phyloP scores from a whole-genome alignment of 176 grass and related monocot species.

The Lolium multiflorum region DNA sequence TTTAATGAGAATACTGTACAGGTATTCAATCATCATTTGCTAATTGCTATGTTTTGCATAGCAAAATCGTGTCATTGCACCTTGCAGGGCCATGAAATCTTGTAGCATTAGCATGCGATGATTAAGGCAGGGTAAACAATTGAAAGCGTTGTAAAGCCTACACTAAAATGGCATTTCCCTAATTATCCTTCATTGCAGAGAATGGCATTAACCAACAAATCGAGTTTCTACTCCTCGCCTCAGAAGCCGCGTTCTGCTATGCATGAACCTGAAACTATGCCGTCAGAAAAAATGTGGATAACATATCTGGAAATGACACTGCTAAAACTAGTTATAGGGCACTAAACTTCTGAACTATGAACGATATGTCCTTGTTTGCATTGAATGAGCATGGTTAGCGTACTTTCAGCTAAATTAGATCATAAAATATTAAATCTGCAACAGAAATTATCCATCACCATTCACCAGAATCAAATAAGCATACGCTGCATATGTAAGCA shows the following conservation, averaged over 20 bases:
- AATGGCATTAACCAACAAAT: not conserved
- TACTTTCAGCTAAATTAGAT: constrained; percentile 30
- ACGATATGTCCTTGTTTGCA: not conserved
- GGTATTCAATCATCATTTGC: constrained; percentile 16
- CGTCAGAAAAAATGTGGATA: not conserved
- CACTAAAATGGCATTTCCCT: not conserved
- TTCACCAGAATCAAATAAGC: constrained; percentile 25
- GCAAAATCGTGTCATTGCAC: not conserved
- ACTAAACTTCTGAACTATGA: not conserved
- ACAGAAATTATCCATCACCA: constrained; percentile 3
- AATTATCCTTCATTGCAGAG: constrained; percentile 24
- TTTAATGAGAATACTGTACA: constrained; percentile 9
- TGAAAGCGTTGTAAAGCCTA: not conserved
- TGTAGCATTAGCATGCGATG: constrained; percentile 23
- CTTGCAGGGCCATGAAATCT: constrained; percentile 10
- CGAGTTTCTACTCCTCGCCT: not conserved
- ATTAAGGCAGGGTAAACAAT: constrained; percentile 17
- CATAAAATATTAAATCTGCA: constrained; percentile 7
- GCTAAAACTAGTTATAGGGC: not conserved
- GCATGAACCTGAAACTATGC: constrained; percentile 14
- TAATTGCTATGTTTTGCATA: constrained; percentile 28
- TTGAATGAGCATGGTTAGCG: not conserved
- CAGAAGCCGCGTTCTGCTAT: not conserved
- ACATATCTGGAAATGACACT: constrained; percentile 7
- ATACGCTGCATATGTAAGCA: constrained; percentile 21